Base-by-base conservation (phyloP, 2,329 filamentous ascomycete species). In the Orbilia oligospora region DNA sequence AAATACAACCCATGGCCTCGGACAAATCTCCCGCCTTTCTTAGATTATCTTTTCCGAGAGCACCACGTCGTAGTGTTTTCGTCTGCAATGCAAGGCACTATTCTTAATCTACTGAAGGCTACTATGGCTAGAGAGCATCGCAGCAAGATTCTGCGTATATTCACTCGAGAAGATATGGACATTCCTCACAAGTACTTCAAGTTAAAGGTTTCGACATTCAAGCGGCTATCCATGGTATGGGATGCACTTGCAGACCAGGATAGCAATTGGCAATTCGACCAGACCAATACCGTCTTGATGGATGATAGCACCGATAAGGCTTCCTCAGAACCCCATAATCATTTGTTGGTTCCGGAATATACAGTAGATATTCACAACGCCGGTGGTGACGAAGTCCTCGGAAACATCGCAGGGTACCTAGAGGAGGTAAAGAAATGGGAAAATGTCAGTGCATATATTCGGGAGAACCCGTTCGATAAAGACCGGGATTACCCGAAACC, bases 11-110 rank as follows among this genome's bases (percentile, higher is more conserved):
- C 94, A 83, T 85, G 90, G 51, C 85, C 88, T 80, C 91, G 96
- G 0, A 92, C 92, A 0, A 87, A 90, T 80, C 88, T 96, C 0
- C 82, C 86, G 1, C 81, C 85, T 0, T 97, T 99, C 84, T 85
- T 98, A 2, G 83, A 87, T 30, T 93, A 94, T 83, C 89, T 94
- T 81, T 87, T 97, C 81, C 85, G 88, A 12, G 90, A 91, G 75
- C 95, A 97, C 86, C 87, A 87, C 66, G 91, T 97, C 33, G 93
- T 94, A 85, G 89, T 98, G 73, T 99, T 95, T 94, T 97, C 95
- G 0, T 97, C 93, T 5, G 94, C 95, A 0, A 89, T 88, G 20
- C 91, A 90, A 0, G 84, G 88, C 0, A 97, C 96, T 80, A 93
- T 97, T 14, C 81, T 84, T 8, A 85, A 85, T 41, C 92, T 97